These are phyloP conservation scores for Solanum rostratum DNA, from an alignment of 257 asterid genomes.

Conservation along the genomic window DNA sequence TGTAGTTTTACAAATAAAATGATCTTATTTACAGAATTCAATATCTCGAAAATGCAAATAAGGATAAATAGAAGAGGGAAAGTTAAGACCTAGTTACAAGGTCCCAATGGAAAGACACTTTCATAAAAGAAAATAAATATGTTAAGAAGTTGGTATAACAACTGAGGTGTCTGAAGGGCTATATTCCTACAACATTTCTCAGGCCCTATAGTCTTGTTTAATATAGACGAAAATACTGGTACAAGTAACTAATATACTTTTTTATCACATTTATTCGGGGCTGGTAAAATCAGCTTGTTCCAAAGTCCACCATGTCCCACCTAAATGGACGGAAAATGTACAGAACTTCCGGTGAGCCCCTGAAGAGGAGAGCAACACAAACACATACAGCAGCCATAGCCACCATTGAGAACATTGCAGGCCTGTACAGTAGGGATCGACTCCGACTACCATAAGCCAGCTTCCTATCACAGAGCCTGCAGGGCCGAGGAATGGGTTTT, in stretches of 20 bases:
- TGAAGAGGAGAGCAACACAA: slow-evolving; percentile 71
- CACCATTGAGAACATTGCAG: slow-evolving; percentile 67
- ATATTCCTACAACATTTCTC: slow-evolving; percentile 8
- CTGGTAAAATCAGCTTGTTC: slow-evolving; percentile 35
- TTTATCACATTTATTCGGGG: neutral
- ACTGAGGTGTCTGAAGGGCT: slow-evolving; percentile 4
- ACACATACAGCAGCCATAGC: slow-evolving; percentile 80
- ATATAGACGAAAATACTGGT: slow-evolving; percentile 12
- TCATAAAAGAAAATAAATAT: slow-evolving; percentile 5
- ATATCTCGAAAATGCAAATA: neutral
- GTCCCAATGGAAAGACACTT: neutral
- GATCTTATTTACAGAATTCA: neutral
- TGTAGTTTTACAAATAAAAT: neutral
- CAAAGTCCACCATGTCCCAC: slow-evolving; percentile 77
- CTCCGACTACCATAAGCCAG: slow-evolving; percentile 22
- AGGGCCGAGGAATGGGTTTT: slow-evolving; percentile 17
- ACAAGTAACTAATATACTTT: slow-evolving; percentile 2
- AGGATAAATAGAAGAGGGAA: neutral
- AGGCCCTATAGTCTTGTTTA: slow-evolving; percentile 15
- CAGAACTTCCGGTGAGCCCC: slow-evolving; percentile 56
- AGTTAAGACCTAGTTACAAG: neutral
- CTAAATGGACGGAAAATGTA: slow-evolving; percentile 59
- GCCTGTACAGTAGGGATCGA: slow-evolving; percentile 44
- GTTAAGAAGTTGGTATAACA: slow-evolving; percentile 7
- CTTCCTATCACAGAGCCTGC: slow-evolving; percentile 37